A percentile compares a stretch with the other conserved stretches of the same genome.
phyloP scores from a whole-genome alignment of 139 green algal species.

The Monoraphidium neglectum region DNA sequence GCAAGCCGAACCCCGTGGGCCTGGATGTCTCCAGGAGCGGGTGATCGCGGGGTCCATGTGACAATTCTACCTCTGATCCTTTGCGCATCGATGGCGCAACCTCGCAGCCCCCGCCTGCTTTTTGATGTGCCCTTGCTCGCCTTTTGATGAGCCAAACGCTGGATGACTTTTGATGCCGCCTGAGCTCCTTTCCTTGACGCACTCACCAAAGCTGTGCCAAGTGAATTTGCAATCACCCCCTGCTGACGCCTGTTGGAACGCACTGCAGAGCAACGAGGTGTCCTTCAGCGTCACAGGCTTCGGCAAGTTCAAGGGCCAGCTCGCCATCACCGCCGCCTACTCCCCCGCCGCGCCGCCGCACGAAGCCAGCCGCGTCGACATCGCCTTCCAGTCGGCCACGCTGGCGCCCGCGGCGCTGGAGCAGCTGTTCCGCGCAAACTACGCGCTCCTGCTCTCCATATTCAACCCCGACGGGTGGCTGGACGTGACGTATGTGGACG shows the following conservation, averaged over 20 bases:
- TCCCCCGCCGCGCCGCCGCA: constrained; percentile 17
- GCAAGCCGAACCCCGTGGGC: background rate
- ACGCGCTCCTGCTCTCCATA: constrained; percentile 80
- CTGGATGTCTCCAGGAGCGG: too few relatives aligned
- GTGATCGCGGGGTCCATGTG: too few relatives aligned
- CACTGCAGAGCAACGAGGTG: constrained; percentile 57
- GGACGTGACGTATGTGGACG: constrained; percentile 88
- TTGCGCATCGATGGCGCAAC: too few relatives aligned
- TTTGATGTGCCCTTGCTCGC: too few relatives aligned
- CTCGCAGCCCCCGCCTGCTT: too few relatives aligned
- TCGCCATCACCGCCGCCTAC: constrained; percentile 69
- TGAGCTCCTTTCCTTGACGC: too few relatives aligned
- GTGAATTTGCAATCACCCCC: too few relatives aligned
- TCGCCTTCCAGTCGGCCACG: constrained; percentile 60
- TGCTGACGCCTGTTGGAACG: too few relatives aligned
- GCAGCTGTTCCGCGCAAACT: constrained; percentile 76
- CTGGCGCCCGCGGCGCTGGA: constrained; percentile 66
- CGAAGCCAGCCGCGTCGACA: constrained; percentile 46
- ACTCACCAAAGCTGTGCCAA: too few relatives aligned
- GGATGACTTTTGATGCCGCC: too few relatives aligned
- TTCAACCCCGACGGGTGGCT: constrained; percentile 92
- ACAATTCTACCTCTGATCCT: too few relatives aligned
- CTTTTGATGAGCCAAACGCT: too few relatives aligned
- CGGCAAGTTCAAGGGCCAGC: constrained; percentile 46
- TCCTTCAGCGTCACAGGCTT: constrained; percentile 68